Base-by-base conservation (phyloP, 1,139 yeast species). In the Meyerozyma guilliermondii region DNA sequence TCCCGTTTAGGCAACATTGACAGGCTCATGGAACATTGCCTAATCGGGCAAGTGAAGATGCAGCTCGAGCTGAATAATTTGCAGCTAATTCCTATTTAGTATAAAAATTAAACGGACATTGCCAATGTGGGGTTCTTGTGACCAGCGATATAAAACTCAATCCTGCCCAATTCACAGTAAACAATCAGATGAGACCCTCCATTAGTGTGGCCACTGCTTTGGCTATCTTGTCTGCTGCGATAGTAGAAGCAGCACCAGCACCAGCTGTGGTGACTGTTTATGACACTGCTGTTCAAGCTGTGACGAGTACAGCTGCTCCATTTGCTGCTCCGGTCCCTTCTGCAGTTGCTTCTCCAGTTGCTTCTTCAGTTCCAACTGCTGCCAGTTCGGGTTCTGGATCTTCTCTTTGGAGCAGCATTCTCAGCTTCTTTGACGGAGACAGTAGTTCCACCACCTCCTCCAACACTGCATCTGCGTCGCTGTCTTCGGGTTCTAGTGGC, bases 241-340 rank as follows among this genome's bases (percentile, higher is more conserved):
- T 38, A 5, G 54, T 47, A 11, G 45, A 33, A 7, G 58, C 55
- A n/a, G 60, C 60, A 10, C 63, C 65, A 27, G 65, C 63, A 10
- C 68, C 70, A 3, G 57, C 57, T 7, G 45, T 62, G 18, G 54
- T 59, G 17, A 63, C 68, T 7, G 50, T 60, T 5, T 55, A 49
- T 47, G 53, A 61, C 43, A 60, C 66, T 10, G 54, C 54, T n/a
- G 59, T 65, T 14, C 46, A 47, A n/a, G 52, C 46, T 17, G 48
- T 50, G 5, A 20, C 22, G n/a, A 29, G 41, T 17, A 26, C 47
- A 10, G 43, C 52, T 30, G 46, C 41, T 24, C 42, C 50, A 13
- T 40, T 51, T n/a, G 38, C 50, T 11, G 41, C 50, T n/a, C 42
- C 45, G 16, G 47, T 39, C 26, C 17, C 43, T n/a, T 36, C 14